phyloP scores from a whole-genome alignment of 495 filamentous ascomycete genomes.

The Physcia stellaris region DNA sequence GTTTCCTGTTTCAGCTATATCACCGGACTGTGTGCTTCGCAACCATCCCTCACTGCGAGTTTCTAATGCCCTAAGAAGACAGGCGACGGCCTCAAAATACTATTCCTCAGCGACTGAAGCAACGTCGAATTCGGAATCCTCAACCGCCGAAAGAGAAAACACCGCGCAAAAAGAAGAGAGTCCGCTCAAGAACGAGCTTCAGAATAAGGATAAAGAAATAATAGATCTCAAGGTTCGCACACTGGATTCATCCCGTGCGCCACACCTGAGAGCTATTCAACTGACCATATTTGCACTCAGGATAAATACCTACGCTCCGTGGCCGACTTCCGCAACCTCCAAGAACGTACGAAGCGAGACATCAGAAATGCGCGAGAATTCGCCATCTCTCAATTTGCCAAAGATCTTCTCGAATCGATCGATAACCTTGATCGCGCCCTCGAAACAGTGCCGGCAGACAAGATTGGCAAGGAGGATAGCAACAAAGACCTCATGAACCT shows the following conservation, averaged over 20 bases:
- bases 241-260: neutral
- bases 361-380: conserved; percentile 77
- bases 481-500: conserved; percentile 63
- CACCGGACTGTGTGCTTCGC: too few relatives aligned
- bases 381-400: conserved; percentile 87
- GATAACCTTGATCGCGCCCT: conserved; percentile 96
- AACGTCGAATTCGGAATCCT: conserved; percentile 15
- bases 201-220: conserved; percentile 71
- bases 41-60: too few relatives aligned
- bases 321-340: conserved; percentile 93
- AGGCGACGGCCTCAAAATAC: conserved; percentile 4
- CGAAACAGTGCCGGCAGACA: conserved; percentile 44
- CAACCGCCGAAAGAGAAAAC: conserved; percentile 19
- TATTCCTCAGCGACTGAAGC: conserved; percentile 10
- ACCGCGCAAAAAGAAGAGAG: conserved; percentile 28
- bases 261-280: neutral
- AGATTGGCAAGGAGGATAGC: conserved; percentile 27
- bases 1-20: too few relatives aligned
- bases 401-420: conserved; percentile 83
- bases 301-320: conserved; percentile 86
- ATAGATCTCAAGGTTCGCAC: conserved; percentile 68
- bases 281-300: conserved; percentile 29
- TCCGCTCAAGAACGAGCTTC: conserved; percentile 48
- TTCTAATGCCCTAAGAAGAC: too few relatives aligned
- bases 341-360: conserved; percentile 86